These are phyloP conservation scores for Pseudevernia furfuracea DNA, from an alignment of 495 filamentous ascomycete genomes.

Conservation along the genomic window DNA sequence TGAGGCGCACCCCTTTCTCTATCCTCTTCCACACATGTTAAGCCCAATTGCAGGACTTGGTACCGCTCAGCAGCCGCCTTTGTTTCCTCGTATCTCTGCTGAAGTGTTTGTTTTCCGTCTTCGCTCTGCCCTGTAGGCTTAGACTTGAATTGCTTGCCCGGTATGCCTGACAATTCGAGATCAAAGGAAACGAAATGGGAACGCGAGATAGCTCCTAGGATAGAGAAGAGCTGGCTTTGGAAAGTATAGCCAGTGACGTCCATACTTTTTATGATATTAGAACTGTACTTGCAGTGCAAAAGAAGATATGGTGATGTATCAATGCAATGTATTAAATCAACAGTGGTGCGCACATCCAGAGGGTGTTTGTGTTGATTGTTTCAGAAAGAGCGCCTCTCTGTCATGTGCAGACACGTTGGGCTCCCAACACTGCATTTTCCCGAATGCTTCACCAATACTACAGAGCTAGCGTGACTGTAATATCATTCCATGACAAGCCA, in stretches of 20 bases:
- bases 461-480: background rate
- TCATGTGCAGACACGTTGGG: background rate
- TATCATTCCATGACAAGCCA: background rate
- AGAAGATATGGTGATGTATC: background rate
- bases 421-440: background rate
- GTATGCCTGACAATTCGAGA: slow-evolving; percentile 69
- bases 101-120: slow-evolving; percentile 38
- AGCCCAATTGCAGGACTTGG: slow-evolving; percentile 67
- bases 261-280: slow-evolving; percentile 41
- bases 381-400: background rate
- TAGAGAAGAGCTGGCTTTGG: slow-evolving; percentile 44
- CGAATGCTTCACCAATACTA: background rate
- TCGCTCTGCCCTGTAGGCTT: slow-evolving; percentile 17
- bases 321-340: background rate
- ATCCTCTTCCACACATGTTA: slow-evolving; percentile 58
- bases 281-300: background rate
- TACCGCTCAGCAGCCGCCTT: slow-evolving; percentile 62
- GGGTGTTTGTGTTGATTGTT: background rate
- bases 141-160: slow-evolving; percentile 28
- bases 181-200: slow-evolving; percentile 66
- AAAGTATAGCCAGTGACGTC: slow-evolving; percentile 54
- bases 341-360: background rate
- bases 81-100: slow-evolving; percentile 58
- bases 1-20: slow-evolving; percentile 34
- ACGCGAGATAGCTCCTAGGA: slow-evolving; percentile 52